phyloP scores from a whole-genome alignment of 805 yeast species.

The Priceomyces haplophilus region DNA sequence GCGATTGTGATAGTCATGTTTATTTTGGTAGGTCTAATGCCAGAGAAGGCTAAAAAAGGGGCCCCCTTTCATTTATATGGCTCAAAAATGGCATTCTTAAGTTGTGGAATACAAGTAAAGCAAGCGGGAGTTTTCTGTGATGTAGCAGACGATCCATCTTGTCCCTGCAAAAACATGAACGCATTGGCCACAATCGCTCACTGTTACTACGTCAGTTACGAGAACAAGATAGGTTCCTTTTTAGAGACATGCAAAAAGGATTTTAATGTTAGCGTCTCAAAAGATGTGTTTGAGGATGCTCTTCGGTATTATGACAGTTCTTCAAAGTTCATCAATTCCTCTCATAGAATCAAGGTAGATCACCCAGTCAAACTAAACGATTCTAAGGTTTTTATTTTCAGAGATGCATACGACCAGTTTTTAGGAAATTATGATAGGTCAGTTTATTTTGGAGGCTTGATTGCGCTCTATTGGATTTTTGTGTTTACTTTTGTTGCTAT shows the following conservation, averaged over 20 bases:
- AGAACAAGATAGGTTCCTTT: conserved; percentile 21
- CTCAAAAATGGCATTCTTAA: conserved; percentile 26
- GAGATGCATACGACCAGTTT: conserved; percentile 32
- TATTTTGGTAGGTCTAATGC: conserved; percentile 19
- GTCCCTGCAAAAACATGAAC: conserved; percentile 27
- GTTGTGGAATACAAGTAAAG: conserved; percentile 28
- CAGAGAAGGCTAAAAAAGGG: conserved; percentile 21
- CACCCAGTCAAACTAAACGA: conserved; percentile 28
- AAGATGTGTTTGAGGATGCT: conserved; percentile 21
- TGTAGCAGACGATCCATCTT: conserved; percentile 6
- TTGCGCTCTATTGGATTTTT: conserved; percentile 31
- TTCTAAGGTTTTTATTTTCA: conserved; percentile 15
- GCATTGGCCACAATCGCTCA: conserved; percentile 38
- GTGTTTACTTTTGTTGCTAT: conserved; percentile 24
- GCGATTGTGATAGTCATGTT: conserved; percentile 6
- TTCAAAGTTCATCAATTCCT: conserved; percentile 13
- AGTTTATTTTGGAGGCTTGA: conserved; percentile 38
- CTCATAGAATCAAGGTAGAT: conserved; percentile 7
- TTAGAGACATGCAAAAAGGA: conserved; percentile 22
- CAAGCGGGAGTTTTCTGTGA: conserved; percentile 21
- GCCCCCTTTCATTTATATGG: conserved; percentile 34
- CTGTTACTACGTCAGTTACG: conserved; percentile 29
- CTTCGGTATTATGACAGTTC: conserved; percentile 13
- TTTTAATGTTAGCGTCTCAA: conserved; percentile 19
- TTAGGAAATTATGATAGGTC: conserved; percentile 44